Evolutionary conservation across 1,284 basidiomycete genomes (phyloP), one percentile per base, ranked within the genome.

Genomic region (Tylopilus sp.): DNA sequence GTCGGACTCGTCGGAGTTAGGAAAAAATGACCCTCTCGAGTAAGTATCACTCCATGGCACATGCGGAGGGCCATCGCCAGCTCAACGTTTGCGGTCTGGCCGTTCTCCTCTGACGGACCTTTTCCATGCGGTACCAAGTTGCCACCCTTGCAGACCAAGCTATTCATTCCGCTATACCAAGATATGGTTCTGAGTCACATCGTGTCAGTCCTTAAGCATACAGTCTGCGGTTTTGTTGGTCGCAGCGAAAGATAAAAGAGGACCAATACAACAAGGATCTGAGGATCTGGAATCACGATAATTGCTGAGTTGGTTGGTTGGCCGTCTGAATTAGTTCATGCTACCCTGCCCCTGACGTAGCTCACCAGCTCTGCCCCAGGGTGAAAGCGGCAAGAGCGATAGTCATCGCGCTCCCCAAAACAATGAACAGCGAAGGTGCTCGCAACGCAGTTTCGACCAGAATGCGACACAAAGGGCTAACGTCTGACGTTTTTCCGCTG

Each of bases 171-270:
- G 33, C 53, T 55, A 41, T 33, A 39, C 68, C 22, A 95, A 91
- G 86, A 90, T 56, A 92, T 96, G 90, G 82, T 83, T 26, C 80
- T 93, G 16, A 79, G 94, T 6, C 86, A 92, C 72, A 90, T 88
- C 0, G 86, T 97, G 68, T 84, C 81, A 96, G 71, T 84, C 91
- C 3, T 89, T 92, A 7, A 88, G 96, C 15, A 86, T 97, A 72
- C 68, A 91, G 92, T 68, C 77, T 95, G 57, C 85, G 85, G 58
- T 97, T 97, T 81, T 97, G 10, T 84, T 96, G 47, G 92, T 91
- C 13, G 94, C 89, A 2, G 95, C 92, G 2, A 96, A 98, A 79
- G 95, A 97, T 77, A 95, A 92, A 70, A 91, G 91, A 68, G 82
- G 95, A 2, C 87, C 94, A 2, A 81, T 95, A 19, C 97, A 96